Evolutionary conservation across 306 rosid genomes (phyloP).

Genomic region (Arachis hypogaea): DNA sequence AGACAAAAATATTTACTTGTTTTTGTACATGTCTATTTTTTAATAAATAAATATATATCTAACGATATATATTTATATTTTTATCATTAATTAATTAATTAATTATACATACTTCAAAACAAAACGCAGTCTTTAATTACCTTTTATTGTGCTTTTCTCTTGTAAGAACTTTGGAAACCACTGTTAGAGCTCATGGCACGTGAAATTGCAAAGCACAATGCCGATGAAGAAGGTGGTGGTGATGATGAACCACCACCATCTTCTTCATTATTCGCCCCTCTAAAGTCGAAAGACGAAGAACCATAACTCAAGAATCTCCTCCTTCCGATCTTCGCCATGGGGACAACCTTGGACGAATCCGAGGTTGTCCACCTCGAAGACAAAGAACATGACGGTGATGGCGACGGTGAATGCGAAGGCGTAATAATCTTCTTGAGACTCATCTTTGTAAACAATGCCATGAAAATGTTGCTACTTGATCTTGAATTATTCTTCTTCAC

Average conservation of each 20-base stretch:
- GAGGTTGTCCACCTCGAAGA: conserved; percentile 17
- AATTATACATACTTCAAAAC: too few relatives aligned
- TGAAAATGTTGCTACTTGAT: conserved; percentile 41
- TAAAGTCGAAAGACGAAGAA: conserved; percentile 55
- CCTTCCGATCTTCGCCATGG: conserved; percentile 1
- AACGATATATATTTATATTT: too few relatives aligned
- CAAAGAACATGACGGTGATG: conserved; percentile 24
- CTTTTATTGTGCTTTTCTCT: conserved; percentile 7
- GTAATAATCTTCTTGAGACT: conserved; percentile 43
- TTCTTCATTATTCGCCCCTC: conserved; percentile 37
- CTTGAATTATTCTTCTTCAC: conserved; percentile 50
- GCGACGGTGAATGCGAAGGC: conserved; percentile 3
- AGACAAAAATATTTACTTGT: too few relatives aligned
- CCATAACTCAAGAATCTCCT: conserved; percentile 46
- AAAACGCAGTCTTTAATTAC: too few relatives aligned
- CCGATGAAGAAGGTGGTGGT: conserved; percentile 29
- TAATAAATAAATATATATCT: too few relatives aligned
- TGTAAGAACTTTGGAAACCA: conserved; percentile 19
- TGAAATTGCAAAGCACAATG: conserved; percentile 55
- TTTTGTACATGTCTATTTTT: too few relatives aligned
- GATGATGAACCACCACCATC: conserved; percentile 46
- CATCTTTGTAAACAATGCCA: conserved; percentile 42
- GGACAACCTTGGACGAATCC: conserved; percentile 37
- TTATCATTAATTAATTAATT: too few relatives aligned
- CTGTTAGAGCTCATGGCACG: conserved; percentile 26